phyloP scores from a whole-genome alignment of 306 rosid genomes.

The Medicago truncatula region DNA sequence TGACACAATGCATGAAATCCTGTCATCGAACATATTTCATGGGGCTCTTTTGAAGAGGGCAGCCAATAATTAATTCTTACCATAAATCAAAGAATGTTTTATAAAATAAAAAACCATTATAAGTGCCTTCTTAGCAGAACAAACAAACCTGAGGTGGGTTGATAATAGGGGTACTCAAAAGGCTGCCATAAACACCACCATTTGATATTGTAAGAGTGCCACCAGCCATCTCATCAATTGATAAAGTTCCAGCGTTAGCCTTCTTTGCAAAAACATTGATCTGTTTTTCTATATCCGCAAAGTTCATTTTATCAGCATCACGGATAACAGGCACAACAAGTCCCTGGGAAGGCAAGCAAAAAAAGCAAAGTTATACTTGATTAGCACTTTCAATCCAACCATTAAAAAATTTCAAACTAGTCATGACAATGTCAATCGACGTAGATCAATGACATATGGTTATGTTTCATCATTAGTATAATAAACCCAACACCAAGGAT shows the following conservation, averaged over 20 bases:
- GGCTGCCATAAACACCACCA: conserved; percentile 90
- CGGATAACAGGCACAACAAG: conserved; percentile 87
- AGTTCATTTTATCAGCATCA: conserved; percentile 71
- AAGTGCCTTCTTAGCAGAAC: conserved; percentile 8
- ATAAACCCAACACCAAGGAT: conserved; percentile 11
- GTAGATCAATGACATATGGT: conserved; percentile 8
- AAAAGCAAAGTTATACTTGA: conserved; percentile 15
- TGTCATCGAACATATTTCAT: conserved; percentile 17
- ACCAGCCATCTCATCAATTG: conserved; percentile 92
- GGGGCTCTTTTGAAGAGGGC: neutral
- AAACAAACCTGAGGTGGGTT: conserved; percentile 82
- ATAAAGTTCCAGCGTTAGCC: conserved; percentile 75
- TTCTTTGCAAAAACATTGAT: conserved; percentile 77
- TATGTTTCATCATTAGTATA: conserved; percentile 18
- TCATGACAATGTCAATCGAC: conserved; percentile 26
- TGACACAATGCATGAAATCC: neutral
- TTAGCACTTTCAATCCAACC: conserved; percentile 25
- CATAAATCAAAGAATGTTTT: neutral
- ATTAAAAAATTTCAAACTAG: conserved; percentile 21
- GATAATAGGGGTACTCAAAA: conserved; percentile 84
- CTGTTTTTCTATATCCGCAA: conserved; percentile 83
- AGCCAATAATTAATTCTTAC: neutral
- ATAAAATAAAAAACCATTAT: conserved; percentile 7
- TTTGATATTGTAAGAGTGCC: conserved; percentile 86
- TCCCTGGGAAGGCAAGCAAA: conserved; percentile 52